These are phyloP conservation scores for Saccharomycopsis microspora DNA, from an alignment of 805 yeast species.

Conservation along the genomic window DNA sequence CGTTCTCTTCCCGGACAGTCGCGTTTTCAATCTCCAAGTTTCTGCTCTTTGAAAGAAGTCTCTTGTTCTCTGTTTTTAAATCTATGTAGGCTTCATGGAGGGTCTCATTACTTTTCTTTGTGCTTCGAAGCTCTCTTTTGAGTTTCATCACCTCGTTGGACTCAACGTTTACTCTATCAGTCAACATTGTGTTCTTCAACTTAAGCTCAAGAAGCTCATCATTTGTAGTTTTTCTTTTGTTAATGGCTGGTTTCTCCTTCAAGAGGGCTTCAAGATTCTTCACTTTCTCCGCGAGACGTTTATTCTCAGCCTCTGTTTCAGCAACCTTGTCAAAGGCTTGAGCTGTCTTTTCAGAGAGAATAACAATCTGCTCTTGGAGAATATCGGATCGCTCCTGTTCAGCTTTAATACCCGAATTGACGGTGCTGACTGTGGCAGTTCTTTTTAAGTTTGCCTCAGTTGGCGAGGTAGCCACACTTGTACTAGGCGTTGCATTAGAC, in stretches of 20 bases:
- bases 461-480: background rate
- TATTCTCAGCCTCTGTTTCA: conserved; percentile 11
- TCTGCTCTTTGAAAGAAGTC: background rate
- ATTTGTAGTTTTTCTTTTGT: conserved; percentile 7
- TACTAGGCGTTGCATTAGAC: background rate
- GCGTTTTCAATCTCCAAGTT: background rate
- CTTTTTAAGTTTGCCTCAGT: background rate
- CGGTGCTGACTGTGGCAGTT: conserved; percentile 1
- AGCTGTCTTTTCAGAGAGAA: conserved; percentile 15
- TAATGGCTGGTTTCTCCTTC: conserved; percentile 3
- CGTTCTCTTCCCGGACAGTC: background rate
- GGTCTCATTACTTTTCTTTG: background rate
- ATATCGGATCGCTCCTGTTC: conserved; percentile 16
- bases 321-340: conserved; percentile 16
- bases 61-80: background rate
- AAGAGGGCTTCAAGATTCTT: conserved; percentile 9
- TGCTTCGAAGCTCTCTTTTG: conserved; percentile 1
- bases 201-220: conserved; percentile 10
- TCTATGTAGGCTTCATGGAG: background rate
- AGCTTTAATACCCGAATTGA: conserved; percentile 11
- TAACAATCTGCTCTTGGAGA: conserved; percentile 15
- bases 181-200: conserved; percentile 4
- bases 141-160: conserved; percentile 2
- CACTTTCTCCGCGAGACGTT: conserved; percentile 11
- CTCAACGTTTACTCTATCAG: conserved; percentile 1